These are phyloP conservation scores for Neurospora sp. DNA, from an alignment of 495 filamentous ascomycete genomes.

Conservation along the genomic window DNA sequence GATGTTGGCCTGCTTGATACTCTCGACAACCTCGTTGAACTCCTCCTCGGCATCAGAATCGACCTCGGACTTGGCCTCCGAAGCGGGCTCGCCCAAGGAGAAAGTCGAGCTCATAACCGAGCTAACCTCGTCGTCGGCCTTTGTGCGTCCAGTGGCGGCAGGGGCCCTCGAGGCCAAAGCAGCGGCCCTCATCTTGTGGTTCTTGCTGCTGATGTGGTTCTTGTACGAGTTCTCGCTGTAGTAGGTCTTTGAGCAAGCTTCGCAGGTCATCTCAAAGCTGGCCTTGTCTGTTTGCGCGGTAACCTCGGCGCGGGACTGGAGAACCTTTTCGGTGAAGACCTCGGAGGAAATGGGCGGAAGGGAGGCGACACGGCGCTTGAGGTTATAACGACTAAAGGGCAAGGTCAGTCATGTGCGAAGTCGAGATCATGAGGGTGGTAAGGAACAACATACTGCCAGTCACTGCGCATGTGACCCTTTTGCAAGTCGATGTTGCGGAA, in stretches of 20 bases:
- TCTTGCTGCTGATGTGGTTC: slow-evolving; percentile 87
- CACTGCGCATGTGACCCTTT: slow-evolving; percentile 87
- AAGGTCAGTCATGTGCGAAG: slow-evolving; percentile 5
- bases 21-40: slow-evolving; percentile 68
- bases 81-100: slow-evolving; percentile 73
- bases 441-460: slow-evolving; percentile 79
- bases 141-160: slow-evolving; percentile 2
- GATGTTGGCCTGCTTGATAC: slow-evolving; percentile 63
- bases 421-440: background rate
- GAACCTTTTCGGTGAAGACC: slow-evolving; percentile 89
- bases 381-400: slow-evolving; percentile 74
- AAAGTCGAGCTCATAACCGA: slow-evolving; percentile 87
- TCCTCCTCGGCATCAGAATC: slow-evolving; percentile 59
- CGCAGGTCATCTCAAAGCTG: slow-evolving; percentile 74
- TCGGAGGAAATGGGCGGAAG: slow-evolving; percentile 89
- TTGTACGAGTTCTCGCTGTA: slow-evolving; percentile 92
- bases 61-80: slow-evolving; percentile 37
- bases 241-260: slow-evolving; percentile 81
- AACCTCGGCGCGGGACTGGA: slow-evolving; percentile 79
- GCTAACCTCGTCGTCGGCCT: slow-evolving; percentile 57
- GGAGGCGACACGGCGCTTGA: slow-evolving; percentile 88
- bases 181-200: slow-evolving; percentile 65
- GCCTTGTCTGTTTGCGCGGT: slow-evolving; percentile 80
- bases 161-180: slow-evolving; percentile 18
- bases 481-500: slow-evolving; percentile 92